Evolutionary conservation across 352 stramenopile species (phyloP), one percentile per base, ranked within the genome.

Genomic region (Globisporangium lucens): DNA sequence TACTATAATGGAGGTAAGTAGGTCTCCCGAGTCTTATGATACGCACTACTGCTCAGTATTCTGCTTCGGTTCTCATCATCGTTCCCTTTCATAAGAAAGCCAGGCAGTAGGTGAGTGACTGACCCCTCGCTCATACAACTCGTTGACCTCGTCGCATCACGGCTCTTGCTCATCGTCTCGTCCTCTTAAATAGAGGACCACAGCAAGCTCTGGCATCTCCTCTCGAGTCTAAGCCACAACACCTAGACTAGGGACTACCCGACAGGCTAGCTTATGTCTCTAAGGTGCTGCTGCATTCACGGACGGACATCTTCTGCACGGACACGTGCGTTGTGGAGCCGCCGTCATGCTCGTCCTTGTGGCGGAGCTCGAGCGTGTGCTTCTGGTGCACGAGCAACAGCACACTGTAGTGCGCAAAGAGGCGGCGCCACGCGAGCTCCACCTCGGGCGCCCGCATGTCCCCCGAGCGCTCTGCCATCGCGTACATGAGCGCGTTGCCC

Each of bases 401-500:
- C 24, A 24, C 24, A 24, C 24, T 24, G 24, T 0, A 24, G 24
- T 24, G 24, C 24, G 24, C 24, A 24, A 24, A 85, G 12, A 87
- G 46, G 9, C 75, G 66, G 3, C 73, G 67, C 75, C 77, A 83
- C 0, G 77, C 75, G 13, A 80, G 64, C n/a, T 82, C 79, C 4
- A 80, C 62, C 33, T 81, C 63, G 22, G 69, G 60, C 56, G 79
- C 75, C 77, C 79, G 83, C 7, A 74, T 52, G 13, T 68, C 57
- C 9, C 74, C 71, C 3, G 77, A 80, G 7, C 66, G 76, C 61
- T 35, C 61, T 35, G 81, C 82, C 79, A 97, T 95, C 5, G 87
- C 83, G 38, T 74, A 70, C 46, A 98, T 77, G 20, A 98, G 82
- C 20, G 88, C 89, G 61, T 93, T 87, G 4, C 96, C 90, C 13